Conservation (phyloP, 208 protist genomes). For the Leishmania guyanensis region DNA sequence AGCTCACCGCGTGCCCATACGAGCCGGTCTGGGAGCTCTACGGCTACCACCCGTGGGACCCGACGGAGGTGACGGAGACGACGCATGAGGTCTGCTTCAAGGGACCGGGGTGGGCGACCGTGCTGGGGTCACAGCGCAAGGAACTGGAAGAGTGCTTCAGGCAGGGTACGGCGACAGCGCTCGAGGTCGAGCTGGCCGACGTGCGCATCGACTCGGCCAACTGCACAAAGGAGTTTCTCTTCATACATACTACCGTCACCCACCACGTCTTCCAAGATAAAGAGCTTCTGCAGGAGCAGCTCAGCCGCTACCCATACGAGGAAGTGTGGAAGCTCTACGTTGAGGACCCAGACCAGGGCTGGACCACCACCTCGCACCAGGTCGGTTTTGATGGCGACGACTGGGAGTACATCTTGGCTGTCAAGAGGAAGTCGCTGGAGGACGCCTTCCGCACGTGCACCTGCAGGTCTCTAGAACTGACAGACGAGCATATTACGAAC, state of each 20-base stretch:
- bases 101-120: constrained; percentile 48
- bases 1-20: constrained; percentile 45
- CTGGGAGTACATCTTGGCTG: constrained; percentile 56
- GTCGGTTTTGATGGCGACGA: constrained; percentile 76
- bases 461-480: constrained; percentile 27
- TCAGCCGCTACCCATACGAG: constrained; percentile 43
- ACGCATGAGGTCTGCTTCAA: constrained; percentile 52
- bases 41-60: constrained; percentile 38
- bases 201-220: constrained; percentile 26
- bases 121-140: constrained; percentile 36
- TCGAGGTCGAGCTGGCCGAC: constrained; percentile 33
- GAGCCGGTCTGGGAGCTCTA: constrained; percentile 60
- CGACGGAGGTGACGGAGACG: constrained; percentile 28
- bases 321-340: constrained; percentile 49
- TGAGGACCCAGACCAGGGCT: constrained; percentile 25
- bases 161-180: constrained; percentile 39
- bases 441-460: constrained; percentile 39
- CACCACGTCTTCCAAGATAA: constrained; percentile 25
- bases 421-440: constrained; percentile 29
- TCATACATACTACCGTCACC: constrained; percentile 24
- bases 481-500: constrained; percentile 38
- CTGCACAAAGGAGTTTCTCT: constrained; percentile 26
- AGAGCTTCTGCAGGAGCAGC: constrained; percentile 38
- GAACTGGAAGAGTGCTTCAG: constrained; percentile 42
- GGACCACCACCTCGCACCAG: constrained; percentile 45